These are phyloP conservation scores for Toxoplasma gondii DNA, from an alignment of 169 alveolate species.

Conservation along the genomic window DNA sequence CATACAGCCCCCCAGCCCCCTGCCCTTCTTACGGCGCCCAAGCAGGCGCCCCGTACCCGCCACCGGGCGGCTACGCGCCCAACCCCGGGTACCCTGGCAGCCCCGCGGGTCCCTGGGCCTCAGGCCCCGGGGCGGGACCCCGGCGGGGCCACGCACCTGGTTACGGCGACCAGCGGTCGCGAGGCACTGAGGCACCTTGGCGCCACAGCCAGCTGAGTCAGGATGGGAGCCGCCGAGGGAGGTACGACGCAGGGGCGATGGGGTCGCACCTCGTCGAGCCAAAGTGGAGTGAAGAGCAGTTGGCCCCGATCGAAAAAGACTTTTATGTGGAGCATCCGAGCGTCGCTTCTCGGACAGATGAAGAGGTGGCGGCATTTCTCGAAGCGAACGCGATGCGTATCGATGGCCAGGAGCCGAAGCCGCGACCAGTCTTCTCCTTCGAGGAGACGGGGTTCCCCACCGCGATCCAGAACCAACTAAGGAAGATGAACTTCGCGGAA, in stretches of 20 bases:
- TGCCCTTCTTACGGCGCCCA: not conserved
- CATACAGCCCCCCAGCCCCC: not conserved
- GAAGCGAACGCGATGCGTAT: slow-evolving; percentile 20
- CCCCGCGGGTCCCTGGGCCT: not conserved
- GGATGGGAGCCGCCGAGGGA: slow-evolving; percentile 22
- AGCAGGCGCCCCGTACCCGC: not conserved
- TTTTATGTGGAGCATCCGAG: slow-evolving; percentile 91
- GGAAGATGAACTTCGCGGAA: slow-evolving; percentile 79
- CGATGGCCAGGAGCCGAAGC: slow-evolving; percentile 74
- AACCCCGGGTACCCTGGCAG: no score
- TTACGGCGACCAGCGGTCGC: not conserved
- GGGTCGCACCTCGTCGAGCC: slow-evolving; percentile 41
- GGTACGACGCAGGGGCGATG: not conserved
- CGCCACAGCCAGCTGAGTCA: not conserved
- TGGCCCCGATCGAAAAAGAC: slow-evolving; percentile 90
- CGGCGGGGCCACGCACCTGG: not conserved
- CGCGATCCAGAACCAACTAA: slow-evolving; percentile 84
- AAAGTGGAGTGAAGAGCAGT: slow-evolving; percentile 83
- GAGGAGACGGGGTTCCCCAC: slow-evolving; percentile 91
- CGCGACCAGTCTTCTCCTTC: slow-evolving; percentile 90
- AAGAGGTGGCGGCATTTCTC: slow-evolving; percentile 25
- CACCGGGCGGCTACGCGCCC: not conserved
- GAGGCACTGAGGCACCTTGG: not conserved
- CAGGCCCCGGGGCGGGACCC: not conserved
- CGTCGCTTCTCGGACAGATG: slow-evolving; percentile 68